Evolutionary conservation across 2,329 filamentous ascomycete species (phyloP), one percentile per base, ranked within the genome.

Genomic region (Fragosphaeria purpurea): DNA sequence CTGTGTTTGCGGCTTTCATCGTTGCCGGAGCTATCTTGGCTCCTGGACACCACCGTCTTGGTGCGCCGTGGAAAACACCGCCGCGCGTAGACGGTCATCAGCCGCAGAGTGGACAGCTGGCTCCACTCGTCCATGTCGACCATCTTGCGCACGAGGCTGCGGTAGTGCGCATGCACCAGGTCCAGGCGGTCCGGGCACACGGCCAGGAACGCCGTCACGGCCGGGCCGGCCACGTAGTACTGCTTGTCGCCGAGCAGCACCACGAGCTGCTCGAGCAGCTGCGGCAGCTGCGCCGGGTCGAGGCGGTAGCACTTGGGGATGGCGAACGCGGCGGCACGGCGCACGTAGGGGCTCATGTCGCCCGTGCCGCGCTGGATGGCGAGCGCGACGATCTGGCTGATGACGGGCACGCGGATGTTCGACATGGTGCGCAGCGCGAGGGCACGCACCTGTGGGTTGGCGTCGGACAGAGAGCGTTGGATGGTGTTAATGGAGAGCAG

Each of bases 51-150:
- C 43, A 55, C 80, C 3, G 76, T 68, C 57, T 74, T 81, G 7
- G 73, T 85, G 62, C 77, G 77, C 50, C 76, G 75, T 0, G 93
- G 90, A 59, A 98, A 98, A 65, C 88, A 96, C 62, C 80, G 86
- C 50, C 93, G 80, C 2, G 87, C 82, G 65, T 98, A 98, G 30
- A 82, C 72, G 1, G 86, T 84, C 80, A 97, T 83, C 56, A 98
- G 72, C 40, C 82, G 79, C 58, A 98, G 63, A 3, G 86, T 86
- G 2, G 88, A 85, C 49, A 97, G 67, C 68, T 98, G 93, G 41
- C 89, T 86, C 93, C 93, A 98, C 68, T 98, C 93, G 62, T 98
- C 93, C 93, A 98, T 98, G 63, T 98, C 93, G 31, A 96, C 88
- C 48, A 97, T 71, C 71, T 96, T 95, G 65, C 82, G 87, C 55